A percentile compares a stretch with the other conserved stretches of the same genome.
Conservation (phyloP, 2,329 filamentous ascomycete genomes). For the Nigrospora oryzae region DNA sequence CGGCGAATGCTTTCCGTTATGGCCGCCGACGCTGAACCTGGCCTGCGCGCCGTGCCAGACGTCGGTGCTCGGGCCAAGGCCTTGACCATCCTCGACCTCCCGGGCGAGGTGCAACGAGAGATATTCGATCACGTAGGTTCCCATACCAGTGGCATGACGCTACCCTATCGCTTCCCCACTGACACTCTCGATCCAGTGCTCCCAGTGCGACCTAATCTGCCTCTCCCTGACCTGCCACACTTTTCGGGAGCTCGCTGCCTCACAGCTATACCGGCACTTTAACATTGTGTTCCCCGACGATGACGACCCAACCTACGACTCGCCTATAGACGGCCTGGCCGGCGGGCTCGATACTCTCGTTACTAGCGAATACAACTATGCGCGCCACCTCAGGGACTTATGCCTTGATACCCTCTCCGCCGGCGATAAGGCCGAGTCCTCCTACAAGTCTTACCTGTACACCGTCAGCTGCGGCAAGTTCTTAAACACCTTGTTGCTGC, state of each 20-base stretch:
- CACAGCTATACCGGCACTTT: conserved; percentile 51
- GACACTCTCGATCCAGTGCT: conserved; percentile 29
- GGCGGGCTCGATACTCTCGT: conserved; percentile 52
- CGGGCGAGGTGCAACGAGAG: conserved; percentile 38
- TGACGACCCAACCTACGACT: conserved; percentile 42
- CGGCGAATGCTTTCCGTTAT: no score
- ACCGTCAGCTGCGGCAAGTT: conserved; percentile 53
- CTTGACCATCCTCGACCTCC: conserved; percentile 30
- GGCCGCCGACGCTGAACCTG: no score
- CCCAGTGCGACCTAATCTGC: conserved; percentile 43
- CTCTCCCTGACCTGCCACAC: conserved; percentile 49
- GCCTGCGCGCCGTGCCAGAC: no score
- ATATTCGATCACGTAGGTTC: conserved; percentile 36
- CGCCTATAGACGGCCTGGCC: conserved; percentile 47
- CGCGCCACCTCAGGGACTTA: conserved; percentile 45
- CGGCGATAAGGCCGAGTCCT: conserved; percentile 42
- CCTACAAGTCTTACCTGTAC: conserved; percentile 46
- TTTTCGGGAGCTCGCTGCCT: conserved; percentile 49
- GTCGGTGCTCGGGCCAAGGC: conserved; percentile 5
- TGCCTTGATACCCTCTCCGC: conserved; percentile 46
- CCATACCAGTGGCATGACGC: neutral
- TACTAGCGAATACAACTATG: conserved; percentile 57
- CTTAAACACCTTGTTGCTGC: conserved; percentile 49
- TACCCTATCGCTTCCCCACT: neutral
- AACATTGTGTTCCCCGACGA: conserved; percentile 54